Evolutionary conservation across 257 asterid species (phyloP).

Genomic region (Primulina eburnea): DNA sequence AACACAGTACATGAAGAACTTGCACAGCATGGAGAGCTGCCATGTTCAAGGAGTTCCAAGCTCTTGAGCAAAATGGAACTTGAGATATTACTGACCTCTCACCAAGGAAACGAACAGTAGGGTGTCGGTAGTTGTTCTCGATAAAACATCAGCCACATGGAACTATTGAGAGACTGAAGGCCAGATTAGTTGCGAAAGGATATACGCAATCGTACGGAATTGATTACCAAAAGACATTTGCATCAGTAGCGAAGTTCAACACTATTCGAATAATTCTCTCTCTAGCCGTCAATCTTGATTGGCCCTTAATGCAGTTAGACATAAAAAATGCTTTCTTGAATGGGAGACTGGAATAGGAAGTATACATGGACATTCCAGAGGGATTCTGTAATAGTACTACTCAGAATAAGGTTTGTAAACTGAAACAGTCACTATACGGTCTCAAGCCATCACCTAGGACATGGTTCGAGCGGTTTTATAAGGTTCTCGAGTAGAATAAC

Average conservation of each 20-base stretch:
- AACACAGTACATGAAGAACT: not conserved
- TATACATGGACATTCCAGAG: not conserved
- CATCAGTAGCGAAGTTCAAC: not conserved
- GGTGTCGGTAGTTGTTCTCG: slow-evolving; percentile 5
- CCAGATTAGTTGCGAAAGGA: not conserved
- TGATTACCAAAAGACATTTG: not conserved
- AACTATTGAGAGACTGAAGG: not conserved
- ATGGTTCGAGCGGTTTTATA: not conserved
- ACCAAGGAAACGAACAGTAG: not conserved
- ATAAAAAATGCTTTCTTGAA: no score
- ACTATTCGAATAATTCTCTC: not conserved
- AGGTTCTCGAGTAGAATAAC: not conserved
- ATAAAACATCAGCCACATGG: not conserved
- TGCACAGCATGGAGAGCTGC: not conserved
- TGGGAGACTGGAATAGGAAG: not conserved
- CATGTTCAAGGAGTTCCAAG: not conserved
- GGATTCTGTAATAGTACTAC: not conserved
- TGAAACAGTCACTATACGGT: not conserved
- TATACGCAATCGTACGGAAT: not conserved
- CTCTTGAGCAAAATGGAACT: not conserved
- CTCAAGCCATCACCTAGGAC: not conserved
- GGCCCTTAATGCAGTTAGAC: no score
- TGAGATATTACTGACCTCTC: no score
- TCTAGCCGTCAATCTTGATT: not conserved
- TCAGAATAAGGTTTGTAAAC: not conserved